A percentile compares a stretch with the other conserved stretches of the same genome.
These are phyloP conservation scores for Mycena crocata DNA, from an alignment of 768 basidiomycete genomes.

Conservation along the genomic window DNA sequence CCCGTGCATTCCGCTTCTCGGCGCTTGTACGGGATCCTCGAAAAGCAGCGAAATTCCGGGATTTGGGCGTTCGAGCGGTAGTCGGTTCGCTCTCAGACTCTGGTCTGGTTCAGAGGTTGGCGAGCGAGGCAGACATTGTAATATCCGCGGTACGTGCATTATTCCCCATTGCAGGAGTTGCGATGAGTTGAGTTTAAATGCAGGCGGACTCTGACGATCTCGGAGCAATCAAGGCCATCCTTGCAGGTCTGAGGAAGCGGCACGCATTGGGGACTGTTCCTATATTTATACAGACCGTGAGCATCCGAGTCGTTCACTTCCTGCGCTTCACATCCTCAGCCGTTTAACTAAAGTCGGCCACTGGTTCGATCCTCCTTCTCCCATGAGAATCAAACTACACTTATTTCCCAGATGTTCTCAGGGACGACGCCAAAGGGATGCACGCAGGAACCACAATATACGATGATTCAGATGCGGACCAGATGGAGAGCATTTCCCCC, in stretches of 20 bases:
- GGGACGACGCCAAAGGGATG: neutral
- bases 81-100: too few relatives aligned
- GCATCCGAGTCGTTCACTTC: neutral
- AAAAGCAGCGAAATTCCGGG: neutral
- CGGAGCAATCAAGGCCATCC: neutral
- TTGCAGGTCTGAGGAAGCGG: neutral
- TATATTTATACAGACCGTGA: conserved; percentile 3
- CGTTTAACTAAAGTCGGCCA: too few relatives aligned
- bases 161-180: too few relatives aligned
- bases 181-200: neutral
- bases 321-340: too few relatives aligned
- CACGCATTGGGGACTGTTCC: neutral
- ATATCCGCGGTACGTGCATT: too few relatives aligned
- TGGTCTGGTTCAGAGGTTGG: too few relatives aligned
- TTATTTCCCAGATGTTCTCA: neutral
- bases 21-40: neutral
- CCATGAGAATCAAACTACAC: too few relatives aligned
- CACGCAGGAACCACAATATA: neutral
- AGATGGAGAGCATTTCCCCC: neutral
- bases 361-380: too few relatives aligned
- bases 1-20: neutral
- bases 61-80: neutral
- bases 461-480: neutral
- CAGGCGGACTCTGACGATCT: conserved; percentile 4
- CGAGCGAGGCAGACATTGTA: too few relatives aligned